phyloP scores from a whole-genome alignment of 73 alveolate genomes.

The Paramecium biaurelia region DNA sequence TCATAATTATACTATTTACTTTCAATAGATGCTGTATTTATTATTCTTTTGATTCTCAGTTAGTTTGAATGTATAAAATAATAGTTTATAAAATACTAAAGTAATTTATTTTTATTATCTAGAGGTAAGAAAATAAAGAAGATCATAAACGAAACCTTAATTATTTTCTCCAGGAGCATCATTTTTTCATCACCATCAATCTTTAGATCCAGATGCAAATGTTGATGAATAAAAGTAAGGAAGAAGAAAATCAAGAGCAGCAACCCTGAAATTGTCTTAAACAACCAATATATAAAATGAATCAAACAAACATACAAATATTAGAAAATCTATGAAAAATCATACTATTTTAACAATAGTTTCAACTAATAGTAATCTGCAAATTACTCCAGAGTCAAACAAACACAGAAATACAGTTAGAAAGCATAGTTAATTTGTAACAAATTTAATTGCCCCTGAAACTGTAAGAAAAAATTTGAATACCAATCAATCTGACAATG shows the following conservation, averaged over 20 bases:
- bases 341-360: neutral
- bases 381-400: neutral
- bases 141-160: neutral
- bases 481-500: neutral
- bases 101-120: neutral
- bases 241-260: neutral
- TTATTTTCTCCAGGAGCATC: neutral
- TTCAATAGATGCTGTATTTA: slow-evolving; percentile 8
- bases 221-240: neutral
- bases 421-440: neutral
- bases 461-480: neutral
- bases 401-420: neutral
- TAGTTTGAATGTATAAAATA: neutral
- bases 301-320: neutral
- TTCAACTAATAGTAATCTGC: neutral
- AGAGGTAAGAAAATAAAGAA: neutral
- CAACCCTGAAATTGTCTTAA: neutral
- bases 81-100: neutral
- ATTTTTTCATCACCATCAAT: neutral
- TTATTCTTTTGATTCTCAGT: neutral
- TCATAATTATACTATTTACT: neutral
- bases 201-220: neutral
- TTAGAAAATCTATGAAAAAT: neutral
- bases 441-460: neutral
- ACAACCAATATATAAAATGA: neutral